phyloP scores from a whole-genome alignment of 495 filamentous ascomycete genomes.

The Aspergillus carlsbadensis region DNA sequence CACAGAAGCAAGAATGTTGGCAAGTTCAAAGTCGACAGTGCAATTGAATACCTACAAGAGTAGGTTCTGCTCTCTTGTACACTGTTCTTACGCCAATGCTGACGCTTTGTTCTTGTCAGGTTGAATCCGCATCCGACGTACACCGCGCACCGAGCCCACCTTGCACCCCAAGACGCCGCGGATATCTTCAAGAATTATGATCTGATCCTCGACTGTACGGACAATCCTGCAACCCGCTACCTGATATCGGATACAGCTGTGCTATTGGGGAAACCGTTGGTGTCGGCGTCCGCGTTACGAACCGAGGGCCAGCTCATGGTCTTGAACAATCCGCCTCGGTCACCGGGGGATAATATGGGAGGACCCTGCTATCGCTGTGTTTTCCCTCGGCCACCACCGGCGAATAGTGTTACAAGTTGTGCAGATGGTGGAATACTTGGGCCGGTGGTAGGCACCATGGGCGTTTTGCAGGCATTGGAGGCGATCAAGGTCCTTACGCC shows the following conservation, averaged over 20 bases:
- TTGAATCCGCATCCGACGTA: constrained; percentile 71
- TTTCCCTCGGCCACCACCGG: constrained; percentile 82
- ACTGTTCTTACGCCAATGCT: neutral
- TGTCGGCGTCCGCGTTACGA: constrained; percentile 83
- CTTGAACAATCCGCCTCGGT: constrained; percentile 55
- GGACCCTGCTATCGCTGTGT: constrained; percentile 93
- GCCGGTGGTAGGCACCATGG: constrained; percentile 92
- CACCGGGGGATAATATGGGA: constrained; percentile 45
- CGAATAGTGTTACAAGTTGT: constrained; percentile 74
- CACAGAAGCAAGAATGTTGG: constrained; percentile 71
- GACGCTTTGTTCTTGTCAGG: constrained; percentile 27
- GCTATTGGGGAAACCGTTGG: constrained; percentile 71
- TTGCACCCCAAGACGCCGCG: constrained; percentile 64
- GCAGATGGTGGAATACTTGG: constrained; percentile 91
- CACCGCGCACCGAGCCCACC: constrained; percentile 55
- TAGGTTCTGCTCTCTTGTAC: constrained; percentile 32
- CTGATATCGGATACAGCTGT: constrained; percentile 89
- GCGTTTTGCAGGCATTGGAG: constrained; percentile 85
- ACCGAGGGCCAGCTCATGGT: constrained; percentile 90
- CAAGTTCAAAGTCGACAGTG: constrained; percentile 78
- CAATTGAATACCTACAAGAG: constrained; percentile 63
- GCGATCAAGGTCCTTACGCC: constrained; percentile 74
- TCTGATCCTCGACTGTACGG: constrained; percentile 89
- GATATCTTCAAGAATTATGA: constrained; percentile 68
- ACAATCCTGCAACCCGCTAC: constrained; percentile 88